phyloP scores from a whole-genome alignment of 768 basidiomycete species.

The Trametopsis cervina region DNA sequence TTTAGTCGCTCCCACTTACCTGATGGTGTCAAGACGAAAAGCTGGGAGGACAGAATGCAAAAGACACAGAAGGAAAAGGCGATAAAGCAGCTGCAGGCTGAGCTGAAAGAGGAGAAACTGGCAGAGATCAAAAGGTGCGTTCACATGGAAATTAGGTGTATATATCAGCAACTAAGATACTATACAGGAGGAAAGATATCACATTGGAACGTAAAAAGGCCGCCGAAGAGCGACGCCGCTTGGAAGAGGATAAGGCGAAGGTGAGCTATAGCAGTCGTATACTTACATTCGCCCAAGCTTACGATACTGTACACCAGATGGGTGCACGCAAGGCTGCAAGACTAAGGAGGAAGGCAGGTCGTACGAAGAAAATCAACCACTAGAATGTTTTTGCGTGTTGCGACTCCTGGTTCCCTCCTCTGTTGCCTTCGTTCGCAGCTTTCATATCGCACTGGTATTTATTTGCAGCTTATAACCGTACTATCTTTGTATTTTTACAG shows the following conservation, averaged over 20 bases:
- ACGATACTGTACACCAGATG: slow-evolving; percentile 43
- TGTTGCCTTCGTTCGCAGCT: not conserved
- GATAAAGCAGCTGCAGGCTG: slow-evolving; percentile 65
- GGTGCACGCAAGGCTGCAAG: slow-evolving; percentile 73
- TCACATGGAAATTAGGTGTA: not conserved
- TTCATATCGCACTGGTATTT: too few species aligned
- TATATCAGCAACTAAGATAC: not conserved
- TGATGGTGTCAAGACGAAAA: slow-evolving; percentile 55
- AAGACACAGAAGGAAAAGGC: slow-evolving; percentile 59
- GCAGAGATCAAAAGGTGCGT: slow-evolving; percentile 56
- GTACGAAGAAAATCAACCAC: slow-evolving; percentile 77
- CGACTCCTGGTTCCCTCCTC: not conserved
- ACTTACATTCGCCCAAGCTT: slow-evolving; percentile 4
- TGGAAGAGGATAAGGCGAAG: slow-evolving; percentile 59
- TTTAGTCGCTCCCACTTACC: slow-evolving; percentile 64
- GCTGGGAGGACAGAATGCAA: slow-evolving; percentile 64
- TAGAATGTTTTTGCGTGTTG: slow-evolving; percentile 23
- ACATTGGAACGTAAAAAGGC: slow-evolving; percentile 66
- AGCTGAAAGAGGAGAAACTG: slow-evolving; percentile 72
- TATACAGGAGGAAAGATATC: slow-evolving; percentile 54
- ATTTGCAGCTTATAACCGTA: not conserved
- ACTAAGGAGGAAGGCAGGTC: slow-evolving; percentile 62
- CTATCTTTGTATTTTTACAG: not conserved
- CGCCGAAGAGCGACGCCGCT: slow-evolving; percentile 61
- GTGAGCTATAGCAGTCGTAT: slow-evolving; percentile 25